Conservation (phyloP, 164 flowering plant species). For the Kalanchoe fedtschenkoi region DNA sequence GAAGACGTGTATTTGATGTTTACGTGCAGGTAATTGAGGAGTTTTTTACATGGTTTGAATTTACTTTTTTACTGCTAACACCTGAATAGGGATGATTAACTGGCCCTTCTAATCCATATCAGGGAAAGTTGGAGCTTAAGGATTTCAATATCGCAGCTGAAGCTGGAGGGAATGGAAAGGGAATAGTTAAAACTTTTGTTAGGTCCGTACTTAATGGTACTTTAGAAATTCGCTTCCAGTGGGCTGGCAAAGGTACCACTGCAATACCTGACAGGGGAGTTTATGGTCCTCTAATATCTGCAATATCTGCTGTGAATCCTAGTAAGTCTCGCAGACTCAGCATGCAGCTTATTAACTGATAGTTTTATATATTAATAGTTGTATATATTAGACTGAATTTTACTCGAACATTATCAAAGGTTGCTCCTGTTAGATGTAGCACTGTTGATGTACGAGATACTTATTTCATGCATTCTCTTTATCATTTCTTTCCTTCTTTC, state of each 20-base stretch:
- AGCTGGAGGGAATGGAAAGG: slow-evolving; percentile 36
- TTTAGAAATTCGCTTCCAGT: slow-evolving; percentile 24
- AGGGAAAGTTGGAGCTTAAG: slow-evolving; percentile 30
- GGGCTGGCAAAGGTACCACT: slow-evolving; percentile 36
- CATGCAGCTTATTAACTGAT: background rate
- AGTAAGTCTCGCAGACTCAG: slow-evolving; percentile 10
- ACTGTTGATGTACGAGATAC: background rate
- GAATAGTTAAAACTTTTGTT: slow-evolving; percentile 13
- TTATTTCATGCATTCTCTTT: background rate
- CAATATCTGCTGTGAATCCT: slow-evolving; percentile 16
- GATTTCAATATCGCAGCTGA: slow-evolving; percentile 48
- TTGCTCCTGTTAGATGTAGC: background rate
- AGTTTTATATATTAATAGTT: no score
- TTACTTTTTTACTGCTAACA: background rate
- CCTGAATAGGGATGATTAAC: background rate
- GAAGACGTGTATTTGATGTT: slow-evolving; percentile 55
- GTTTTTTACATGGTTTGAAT: slow-evolving; percentile 7
- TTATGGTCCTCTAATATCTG: slow-evolving; percentile 30
- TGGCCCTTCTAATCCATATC: background rate
- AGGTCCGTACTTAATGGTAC: slow-evolving; percentile 21
- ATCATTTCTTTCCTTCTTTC: background rate
- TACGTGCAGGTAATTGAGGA: slow-evolving; percentile 45
- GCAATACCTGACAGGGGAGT: slow-evolving; percentile 18
- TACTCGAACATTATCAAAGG: slow-evolving; percentile 5
- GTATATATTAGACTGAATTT: background rate